Conservation (phyloP, 1,284 basidiomycete genomes). For the Pseudozyma hubeiensis region DNA sequence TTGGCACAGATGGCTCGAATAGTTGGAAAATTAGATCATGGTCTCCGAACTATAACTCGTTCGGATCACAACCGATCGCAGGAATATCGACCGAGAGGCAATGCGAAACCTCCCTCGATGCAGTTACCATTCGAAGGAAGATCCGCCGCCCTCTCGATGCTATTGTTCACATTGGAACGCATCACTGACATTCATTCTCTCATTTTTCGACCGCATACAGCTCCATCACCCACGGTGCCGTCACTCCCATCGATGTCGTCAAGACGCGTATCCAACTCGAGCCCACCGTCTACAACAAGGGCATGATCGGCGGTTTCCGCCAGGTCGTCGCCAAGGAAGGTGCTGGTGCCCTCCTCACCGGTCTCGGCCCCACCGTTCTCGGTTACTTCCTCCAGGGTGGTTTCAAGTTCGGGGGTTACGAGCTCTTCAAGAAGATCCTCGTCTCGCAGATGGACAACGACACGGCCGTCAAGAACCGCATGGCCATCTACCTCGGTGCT, state of each 20-base stretch:
- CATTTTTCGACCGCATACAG: conserved; percentile 65
- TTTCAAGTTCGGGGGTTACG: conserved; percentile 69
- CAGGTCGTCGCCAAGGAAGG: conserved; percentile 66
- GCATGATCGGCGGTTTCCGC: conserved; percentile 67
- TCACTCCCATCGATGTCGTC: conserved; percentile 66
- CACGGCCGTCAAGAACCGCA: conserved; percentile 66
- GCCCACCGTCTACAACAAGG: conserved; percentile 73
- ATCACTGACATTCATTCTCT: background rate
- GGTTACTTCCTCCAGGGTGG: conserved; percentile 69
- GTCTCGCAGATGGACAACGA: conserved; percentile 65
- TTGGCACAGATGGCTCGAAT: too few relatives aligned
- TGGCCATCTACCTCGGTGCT: conserved; percentile 66
- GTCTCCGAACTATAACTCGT: too few relatives aligned
- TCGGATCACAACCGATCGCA: too few relatives aligned
- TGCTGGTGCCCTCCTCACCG: conserved; percentile 66
- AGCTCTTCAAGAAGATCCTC: conserved; percentile 68
- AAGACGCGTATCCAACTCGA: conserved; percentile 98
- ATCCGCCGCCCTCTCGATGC: too few relatives aligned
- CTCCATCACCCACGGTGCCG: conserved; percentile 85
- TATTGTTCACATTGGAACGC: too few relatives aligned
- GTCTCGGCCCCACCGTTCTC: conserved; percentile 66
- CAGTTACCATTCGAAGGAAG: too few relatives aligned
- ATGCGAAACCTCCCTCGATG: too few relatives aligned
- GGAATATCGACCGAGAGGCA: too few relatives aligned
- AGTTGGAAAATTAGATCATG: too few relatives aligned